A percentile compares a stretch with the other conserved stretches of the same genome.
Conservation (phyloP, 805 yeast species). For the Ogataea chonburiensis region DNA sequence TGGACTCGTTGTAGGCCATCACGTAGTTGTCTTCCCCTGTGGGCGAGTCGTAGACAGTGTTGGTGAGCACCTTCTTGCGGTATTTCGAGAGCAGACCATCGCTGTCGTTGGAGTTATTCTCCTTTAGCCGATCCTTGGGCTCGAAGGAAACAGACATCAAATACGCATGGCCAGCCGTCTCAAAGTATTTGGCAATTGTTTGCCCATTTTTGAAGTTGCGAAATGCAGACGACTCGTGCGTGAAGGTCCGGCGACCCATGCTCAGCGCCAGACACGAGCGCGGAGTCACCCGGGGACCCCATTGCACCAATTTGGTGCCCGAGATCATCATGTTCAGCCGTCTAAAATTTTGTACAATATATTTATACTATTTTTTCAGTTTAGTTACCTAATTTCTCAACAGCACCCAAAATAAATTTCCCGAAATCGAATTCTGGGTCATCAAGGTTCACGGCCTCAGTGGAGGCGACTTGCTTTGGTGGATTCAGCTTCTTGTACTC, state of each 20-base stretch:
- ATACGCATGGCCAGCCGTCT: conserved; percentile 39
- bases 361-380: conserved; percentile 13
- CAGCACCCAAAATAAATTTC: conserved; percentile 60
- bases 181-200: conserved; percentile 26
- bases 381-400: conserved; percentile 46
- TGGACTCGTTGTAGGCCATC: conserved; percentile 43
- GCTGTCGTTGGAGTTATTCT: conserved; percentile 38
- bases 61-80: conserved; percentile 23
- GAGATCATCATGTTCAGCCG: conserved; percentile 3
- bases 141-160: conserved; percentile 68
- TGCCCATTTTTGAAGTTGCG: conserved; percentile 31
- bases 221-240: conserved; percentile 27
- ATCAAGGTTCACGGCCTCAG: conserved; percentile 66
- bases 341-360: conserved; percentile 7
- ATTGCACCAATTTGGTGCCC: neutral
- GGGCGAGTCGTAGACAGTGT: conserved; percentile 44
- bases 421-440: conserved; percentile 91
- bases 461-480: conserved; percentile 42
- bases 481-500: conserved; percentile 70
- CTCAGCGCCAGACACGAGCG: neutral
- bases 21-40: conserved; percentile 80
- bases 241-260: conserved; percentile 16
- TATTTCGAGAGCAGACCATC: conserved; percentile 31
- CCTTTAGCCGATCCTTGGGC: conserved; percentile 62
- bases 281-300: neutral